Percentiles rank a stretch among this genome's conserved stretches.
These are phyloP conservation scores for Davidsoniella virescens DNA, from an alignment of 2,329 filamentous ascomycete genomes.

Conservation along the genomic window DNA sequence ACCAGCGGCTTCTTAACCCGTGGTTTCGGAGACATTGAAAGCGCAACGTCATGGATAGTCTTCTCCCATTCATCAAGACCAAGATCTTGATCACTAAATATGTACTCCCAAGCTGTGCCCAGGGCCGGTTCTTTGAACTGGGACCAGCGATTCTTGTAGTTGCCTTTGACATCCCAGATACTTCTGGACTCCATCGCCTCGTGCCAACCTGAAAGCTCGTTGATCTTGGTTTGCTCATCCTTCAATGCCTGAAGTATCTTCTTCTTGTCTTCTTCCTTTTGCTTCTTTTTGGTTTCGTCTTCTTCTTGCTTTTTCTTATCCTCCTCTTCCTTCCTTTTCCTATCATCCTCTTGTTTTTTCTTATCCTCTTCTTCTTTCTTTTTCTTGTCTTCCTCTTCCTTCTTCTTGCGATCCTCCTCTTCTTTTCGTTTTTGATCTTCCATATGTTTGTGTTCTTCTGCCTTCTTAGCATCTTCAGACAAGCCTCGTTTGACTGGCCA, in stretches of 20 bases:
- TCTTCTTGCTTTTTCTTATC: constrained; percentile 14
- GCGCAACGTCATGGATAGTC: too few relatives aligned
- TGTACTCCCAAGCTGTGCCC: too few relatives aligned
- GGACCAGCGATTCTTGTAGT: constrained; percentile 1
- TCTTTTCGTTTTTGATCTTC: neutral
- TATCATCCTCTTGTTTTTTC: neutral
- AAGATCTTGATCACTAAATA: too few relatives aligned
- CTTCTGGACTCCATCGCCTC: neutral
- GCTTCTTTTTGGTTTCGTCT: neutral
- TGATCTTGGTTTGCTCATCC: neutral
- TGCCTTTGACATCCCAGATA: constrained; percentile 2
- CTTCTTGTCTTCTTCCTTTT: neutral
- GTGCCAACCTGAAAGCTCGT: neutral
- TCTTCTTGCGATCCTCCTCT: neutral
- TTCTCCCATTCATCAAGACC: too few relatives aligned
- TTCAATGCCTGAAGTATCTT: neutral
- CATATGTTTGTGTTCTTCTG: neutral
- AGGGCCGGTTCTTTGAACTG: neutral
- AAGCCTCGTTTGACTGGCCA: too few relatives aligned
- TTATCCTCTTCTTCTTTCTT: constrained; percentile 16
- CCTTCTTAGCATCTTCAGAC: constrained; percentile 14
- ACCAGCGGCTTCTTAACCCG: too few relatives aligned
- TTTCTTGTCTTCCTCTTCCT: neutral
- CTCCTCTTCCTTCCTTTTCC: constrained; percentile 11
- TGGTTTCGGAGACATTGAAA: too few relatives aligned